Evolutionary conservation across 345 rosid genomes (phyloP).

Genomic region (Lepidium didymum): DNA sequence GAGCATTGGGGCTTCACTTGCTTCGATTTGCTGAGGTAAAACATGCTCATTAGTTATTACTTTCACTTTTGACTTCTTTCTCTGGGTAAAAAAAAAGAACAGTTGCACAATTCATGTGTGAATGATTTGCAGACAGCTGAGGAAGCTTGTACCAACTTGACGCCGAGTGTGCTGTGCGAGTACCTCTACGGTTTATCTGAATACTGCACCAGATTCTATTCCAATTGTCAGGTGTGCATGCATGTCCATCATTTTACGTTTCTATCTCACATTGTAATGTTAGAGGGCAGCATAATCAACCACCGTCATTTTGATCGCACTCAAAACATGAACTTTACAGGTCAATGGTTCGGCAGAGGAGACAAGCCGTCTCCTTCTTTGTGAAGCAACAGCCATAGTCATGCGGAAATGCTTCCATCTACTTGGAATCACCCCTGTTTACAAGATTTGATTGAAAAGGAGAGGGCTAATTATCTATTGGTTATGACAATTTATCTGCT

Average conservation of each 20-base stretch:
- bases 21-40: conserved; percentile 63
- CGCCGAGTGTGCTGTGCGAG: conserved; percentile 71
- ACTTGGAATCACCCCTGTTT: conserved; percentile 65
- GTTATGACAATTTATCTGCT: no score
- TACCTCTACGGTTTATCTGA: conserved; percentile 71
- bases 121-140: conserved; percentile 56
- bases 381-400: conserved; percentile 85
- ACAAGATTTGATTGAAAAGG: conserved; percentile 70
- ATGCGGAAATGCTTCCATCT: conserved; percentile 81
- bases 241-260: neutral
- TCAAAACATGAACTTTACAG: conserved; percentile 31
- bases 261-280: neutral
- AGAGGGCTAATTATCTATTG: no score
- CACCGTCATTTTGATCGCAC: neutral
- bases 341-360: conserved; percentile 67
- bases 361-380: conserved; percentile 66
- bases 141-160: conserved; percentile 65
- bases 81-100: no score
- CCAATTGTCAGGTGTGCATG: conserved; percentile 34
- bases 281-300: neutral
- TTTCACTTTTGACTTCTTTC: no score
- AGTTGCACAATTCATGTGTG: no score
- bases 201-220: conserved; percentile 63
- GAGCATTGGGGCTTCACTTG: conserved; percentile 60
- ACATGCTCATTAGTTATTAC: no score